Base-by-base conservation (phyloP, 2,329 filamentous ascomycete species). In the Xylariaceae sp. region DNA sequence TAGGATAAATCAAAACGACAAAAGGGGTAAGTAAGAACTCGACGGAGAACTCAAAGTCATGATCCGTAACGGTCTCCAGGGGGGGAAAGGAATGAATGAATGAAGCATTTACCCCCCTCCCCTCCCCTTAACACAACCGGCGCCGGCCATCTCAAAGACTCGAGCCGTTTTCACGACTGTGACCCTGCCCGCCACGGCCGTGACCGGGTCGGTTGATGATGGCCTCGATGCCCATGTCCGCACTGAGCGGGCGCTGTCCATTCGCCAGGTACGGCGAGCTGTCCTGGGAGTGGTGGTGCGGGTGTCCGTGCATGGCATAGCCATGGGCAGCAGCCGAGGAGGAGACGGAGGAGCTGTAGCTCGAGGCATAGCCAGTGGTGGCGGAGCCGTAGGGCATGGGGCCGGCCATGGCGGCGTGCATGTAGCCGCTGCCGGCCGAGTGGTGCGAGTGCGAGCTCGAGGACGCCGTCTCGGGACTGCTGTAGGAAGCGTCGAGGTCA, bases 151-250 rank as follows among this genome's bases (percentile, higher is more conserved):
- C 30, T 53, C 40, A 53, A 27, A 55, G 67, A 55, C 49, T 55
- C n/a, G 51, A 51, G 46, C 55, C 48, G 31, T 37, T 37, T 11
- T 37, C 35, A 3, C 35, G 35, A 11, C 32, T 34, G 32, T 49
- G 47, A 53, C 55, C 54, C 30, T 56, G 56, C 7, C 29, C 26
- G 19, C 19, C 19, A 35, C 45, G 49, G 6, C 31, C 47, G 51
- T 65, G 62, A 26, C 64, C 62, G 11, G 76, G 72, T 29, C 78
- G 73, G 67, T 83, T 81, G 61, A 84, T 80, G 55, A 84, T 77
- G 49, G 78, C 73, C 50, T 78, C 77, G 62, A 85, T 84, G 29
- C 79, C 80, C 80, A 85, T 84, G 62, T 84, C 81, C 47, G 78
- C 76, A 59, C 78, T 80, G 4, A 80, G 73, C 52, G 82, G 71